Percentiles rank a stretch among this genome's conserved stretches.
Evolutionary conservation across 768 basidiomycete species (phyloP).

Genomic region (Termitomyces sp.): DNA sequence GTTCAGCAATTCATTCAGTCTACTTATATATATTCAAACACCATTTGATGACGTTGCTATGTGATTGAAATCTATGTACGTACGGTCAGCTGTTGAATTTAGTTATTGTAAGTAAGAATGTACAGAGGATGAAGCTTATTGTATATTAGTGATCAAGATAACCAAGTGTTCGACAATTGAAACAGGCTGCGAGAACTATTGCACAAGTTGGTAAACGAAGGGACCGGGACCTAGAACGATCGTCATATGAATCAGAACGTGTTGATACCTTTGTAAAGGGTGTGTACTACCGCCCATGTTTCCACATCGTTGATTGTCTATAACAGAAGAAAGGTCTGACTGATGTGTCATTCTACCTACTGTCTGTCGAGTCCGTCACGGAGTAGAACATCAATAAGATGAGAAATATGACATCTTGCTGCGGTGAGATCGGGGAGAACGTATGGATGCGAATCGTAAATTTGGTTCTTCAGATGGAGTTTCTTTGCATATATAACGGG

Average conservation of each 20-base stretch:
- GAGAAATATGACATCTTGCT: constrained; percentile 1
- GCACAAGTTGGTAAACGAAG: not conserved
- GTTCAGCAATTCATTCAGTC: not conserved
- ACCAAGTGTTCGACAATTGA: not conserved
- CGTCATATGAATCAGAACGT: not conserved
- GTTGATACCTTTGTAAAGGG: not conserved
- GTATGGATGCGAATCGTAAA: not conserved
- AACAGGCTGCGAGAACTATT: not conserved
- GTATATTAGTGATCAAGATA: not conserved
- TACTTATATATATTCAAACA: not conserved
- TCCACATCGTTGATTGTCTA: too few relatives aligned
- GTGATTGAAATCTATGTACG: too few relatives aligned
- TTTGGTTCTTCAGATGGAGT: not conserved
- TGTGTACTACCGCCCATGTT: not conserved
- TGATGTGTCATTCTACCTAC: not conserved
- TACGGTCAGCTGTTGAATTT: too few relatives aligned
- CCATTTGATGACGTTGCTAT: not conserved
- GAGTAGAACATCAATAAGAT: constrained; percentile 5
- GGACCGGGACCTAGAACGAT: not conserved
- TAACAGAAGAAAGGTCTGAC: not conserved
- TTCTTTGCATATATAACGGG: not conserved
- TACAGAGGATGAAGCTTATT: not conserved
- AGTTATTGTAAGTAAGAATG: not conserved
- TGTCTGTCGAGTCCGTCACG: not conserved
- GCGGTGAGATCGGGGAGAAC: not conserved